These are phyloP conservation scores for Diplodia intermedia DNA, from an alignment of 2,329 filamentous ascomycete genomes.

Conservation along the genomic window DNA sequence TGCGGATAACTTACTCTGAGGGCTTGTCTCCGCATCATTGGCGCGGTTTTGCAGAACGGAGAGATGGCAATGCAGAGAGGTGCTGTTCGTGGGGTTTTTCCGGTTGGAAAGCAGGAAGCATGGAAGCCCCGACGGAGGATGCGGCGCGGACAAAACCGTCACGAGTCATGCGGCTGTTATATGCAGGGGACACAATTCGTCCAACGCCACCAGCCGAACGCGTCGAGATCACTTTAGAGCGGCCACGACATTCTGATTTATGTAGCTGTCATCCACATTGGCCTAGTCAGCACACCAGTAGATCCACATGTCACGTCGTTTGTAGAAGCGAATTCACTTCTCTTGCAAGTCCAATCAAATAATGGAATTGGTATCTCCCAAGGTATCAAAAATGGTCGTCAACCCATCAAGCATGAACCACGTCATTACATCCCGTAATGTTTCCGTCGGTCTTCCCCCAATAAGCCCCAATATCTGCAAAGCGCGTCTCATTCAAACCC, in stretches of 20 bases:
- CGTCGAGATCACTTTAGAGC: too few relatives aligned
- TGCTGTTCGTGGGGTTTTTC: constrained; percentile 2
- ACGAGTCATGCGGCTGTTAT: constrained; percentile 18
- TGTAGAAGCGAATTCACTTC: not conserved
- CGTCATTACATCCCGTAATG: not conserved
- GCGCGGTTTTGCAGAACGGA: not conserved
- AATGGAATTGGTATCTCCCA: not conserved
- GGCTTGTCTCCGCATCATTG: constrained; percentile 28
- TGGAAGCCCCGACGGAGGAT: not conserved
- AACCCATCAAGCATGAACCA: not conserved
- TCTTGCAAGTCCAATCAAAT: not conserved
- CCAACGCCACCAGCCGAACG: not conserved
- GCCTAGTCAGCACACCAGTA: not conserved
- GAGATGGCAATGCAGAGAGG: not conserved
- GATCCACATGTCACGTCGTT: not conserved
- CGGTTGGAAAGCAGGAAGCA: not conserved
- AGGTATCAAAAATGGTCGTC: not conserved
- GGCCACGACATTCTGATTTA: not conserved
- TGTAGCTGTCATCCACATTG: not conserved
- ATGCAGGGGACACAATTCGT: constrained; percentile 2
- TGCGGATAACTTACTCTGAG: not conserved
- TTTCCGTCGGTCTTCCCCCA: not conserved
- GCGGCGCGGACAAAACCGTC: constrained; percentile 2
- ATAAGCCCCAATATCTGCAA: not conserved
- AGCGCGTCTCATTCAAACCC: not conserved